Percentiles rank a stretch among this genome's conserved stretches.
phyloP scores from a whole-genome alignment of 441 rosid species.

The Viola pubescens region DNA sequence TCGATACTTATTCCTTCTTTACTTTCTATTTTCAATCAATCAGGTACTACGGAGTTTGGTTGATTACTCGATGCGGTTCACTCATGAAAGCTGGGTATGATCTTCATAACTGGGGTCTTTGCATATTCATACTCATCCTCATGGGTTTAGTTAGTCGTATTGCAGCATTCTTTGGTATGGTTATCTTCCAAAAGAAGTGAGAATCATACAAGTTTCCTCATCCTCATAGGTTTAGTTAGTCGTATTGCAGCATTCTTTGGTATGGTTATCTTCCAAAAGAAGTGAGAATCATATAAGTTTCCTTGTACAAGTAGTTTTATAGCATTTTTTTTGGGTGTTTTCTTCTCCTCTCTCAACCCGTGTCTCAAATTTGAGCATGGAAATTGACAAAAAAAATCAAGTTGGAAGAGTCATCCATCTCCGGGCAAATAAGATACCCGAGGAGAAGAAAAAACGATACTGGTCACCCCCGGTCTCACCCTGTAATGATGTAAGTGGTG shows the following conservation, averaged over 20 bases:
- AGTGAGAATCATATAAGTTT: constrained; percentile 26
- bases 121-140: constrained; percentile 46
- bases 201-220: no score
- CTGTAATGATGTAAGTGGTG: no score
- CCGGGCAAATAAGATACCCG: neutral
- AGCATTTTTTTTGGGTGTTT: neutral
- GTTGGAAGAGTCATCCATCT: neutral
- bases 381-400: neutral
- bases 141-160: constrained; percentile 44
- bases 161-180: constrained; percentile 60
- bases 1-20: neutral
- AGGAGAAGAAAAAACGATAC: no score
- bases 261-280: constrained; percentile 66
- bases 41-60: constrained; percentile 92
- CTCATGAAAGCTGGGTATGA: constrained; percentile 50
- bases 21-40: neutral
- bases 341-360: no score
- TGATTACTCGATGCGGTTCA: constrained; percentile 74
- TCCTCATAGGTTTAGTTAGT: constrained; percentile 39
- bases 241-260: constrained; percentile 57
- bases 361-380: neutral
- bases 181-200: constrained; percentile 62
- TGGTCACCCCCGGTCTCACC: no score
- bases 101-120: constrained; percentile 53
- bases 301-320: neutral